phyloP scores from a whole-genome alignment of 306 rosid species.

The Datisca glomerata region DNA sequence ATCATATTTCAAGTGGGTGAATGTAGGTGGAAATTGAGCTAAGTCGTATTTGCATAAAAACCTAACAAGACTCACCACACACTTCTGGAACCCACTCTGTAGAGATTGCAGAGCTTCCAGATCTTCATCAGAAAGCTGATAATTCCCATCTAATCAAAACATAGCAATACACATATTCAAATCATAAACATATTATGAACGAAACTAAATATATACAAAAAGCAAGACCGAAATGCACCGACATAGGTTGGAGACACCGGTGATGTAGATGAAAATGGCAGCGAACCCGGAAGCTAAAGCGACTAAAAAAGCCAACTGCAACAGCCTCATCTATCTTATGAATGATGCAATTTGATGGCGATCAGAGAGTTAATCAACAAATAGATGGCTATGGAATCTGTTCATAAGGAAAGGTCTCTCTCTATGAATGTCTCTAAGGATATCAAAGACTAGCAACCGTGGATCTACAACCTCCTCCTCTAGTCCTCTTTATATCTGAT shows the following conservation, averaged over 20 bases:
- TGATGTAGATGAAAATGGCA: slow-evolving; percentile 42
- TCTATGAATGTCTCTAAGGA: too few relatives aligned
- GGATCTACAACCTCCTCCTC: too few relatives aligned
- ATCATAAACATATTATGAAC: neutral
- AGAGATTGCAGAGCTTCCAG: slow-evolving; percentile 51
- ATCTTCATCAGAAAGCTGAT: slow-evolving; percentile 52
- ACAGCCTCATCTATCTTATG: slow-evolving; percentile 39
- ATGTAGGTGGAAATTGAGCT: too few relatives aligned
- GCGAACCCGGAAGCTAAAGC: slow-evolving; percentile 36
- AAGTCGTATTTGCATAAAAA: too few relatives aligned
- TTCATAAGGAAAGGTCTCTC: too few relatives aligned
- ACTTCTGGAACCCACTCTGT: slow-evolving; percentile 57
- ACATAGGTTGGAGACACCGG: slow-evolving; percentile 34
- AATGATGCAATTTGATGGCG: too few relatives aligned
- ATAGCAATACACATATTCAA: slow-evolving; percentile 4
- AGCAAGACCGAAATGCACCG: slow-evolving; percentile 7
- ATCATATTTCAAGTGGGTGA: too few relatives aligned
- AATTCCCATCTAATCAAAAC: slow-evolving; percentile 25
- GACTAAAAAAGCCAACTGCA: slow-evolving; percentile 25
- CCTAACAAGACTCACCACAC: slow-evolving; percentile 60
- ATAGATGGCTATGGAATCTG: too few relatives aligned
- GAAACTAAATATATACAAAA: neutral
- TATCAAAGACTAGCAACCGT: too few relatives aligned
- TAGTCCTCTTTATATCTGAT: too few relatives aligned
- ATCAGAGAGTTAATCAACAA: too few relatives aligned